phyloP scores from a whole-genome alignment of 208 protist species.

The Crithidia acanthocephali region DNA sequence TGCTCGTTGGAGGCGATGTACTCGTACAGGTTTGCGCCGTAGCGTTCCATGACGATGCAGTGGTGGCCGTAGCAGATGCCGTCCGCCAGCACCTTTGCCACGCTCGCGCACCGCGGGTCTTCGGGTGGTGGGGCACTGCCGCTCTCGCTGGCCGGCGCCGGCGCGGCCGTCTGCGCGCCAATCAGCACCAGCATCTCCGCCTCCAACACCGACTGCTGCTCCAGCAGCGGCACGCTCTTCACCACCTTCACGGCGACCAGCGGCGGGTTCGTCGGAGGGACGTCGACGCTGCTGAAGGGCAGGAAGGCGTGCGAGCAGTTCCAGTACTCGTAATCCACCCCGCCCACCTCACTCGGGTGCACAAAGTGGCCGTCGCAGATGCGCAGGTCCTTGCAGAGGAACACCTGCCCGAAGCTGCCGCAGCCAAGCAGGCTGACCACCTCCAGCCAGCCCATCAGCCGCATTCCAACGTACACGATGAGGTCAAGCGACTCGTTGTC shows the following conservation, averaged over 20 bases:
- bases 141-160: neutral
- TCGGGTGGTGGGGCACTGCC: conserved; percentile 42
- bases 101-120: conserved; percentile 63
- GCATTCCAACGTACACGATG: conserved; percentile 84
- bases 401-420: conserved; percentile 88
- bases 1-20: conserved; percentile 81
- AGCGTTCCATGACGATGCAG: conserved; percentile 93
- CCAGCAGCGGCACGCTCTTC: conserved; percentile 72
- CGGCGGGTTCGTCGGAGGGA: conserved; percentile 54
- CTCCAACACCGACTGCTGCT: conserved; percentile 83
- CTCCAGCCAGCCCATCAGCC: conserved; percentile 83
- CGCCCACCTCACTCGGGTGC: conserved; percentile 68
- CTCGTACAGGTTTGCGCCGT: conserved; percentile 93
- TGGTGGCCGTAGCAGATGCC: conserved; percentile 84
- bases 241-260: conserved; percentile 89
- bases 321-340: conserved; percentile 87
- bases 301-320: conserved; percentile 82
- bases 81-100: conserved; percentile 76
- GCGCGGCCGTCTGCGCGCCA: conserved; percentile 55
- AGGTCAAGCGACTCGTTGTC: conserved; percentile 81
- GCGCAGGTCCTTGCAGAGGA: conserved; percentile 87
- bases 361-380: conserved; percentile 70
- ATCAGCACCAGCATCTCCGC: conserved; percentile 89
- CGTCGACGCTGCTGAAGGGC: conserved; percentile 72
- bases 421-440: conserved; percentile 78